These are phyloP conservation scores for Meredithiella fracta DNA, from an alignment of 2,329 filamentous ascomycete species.

Conservation along the genomic window DNA sequence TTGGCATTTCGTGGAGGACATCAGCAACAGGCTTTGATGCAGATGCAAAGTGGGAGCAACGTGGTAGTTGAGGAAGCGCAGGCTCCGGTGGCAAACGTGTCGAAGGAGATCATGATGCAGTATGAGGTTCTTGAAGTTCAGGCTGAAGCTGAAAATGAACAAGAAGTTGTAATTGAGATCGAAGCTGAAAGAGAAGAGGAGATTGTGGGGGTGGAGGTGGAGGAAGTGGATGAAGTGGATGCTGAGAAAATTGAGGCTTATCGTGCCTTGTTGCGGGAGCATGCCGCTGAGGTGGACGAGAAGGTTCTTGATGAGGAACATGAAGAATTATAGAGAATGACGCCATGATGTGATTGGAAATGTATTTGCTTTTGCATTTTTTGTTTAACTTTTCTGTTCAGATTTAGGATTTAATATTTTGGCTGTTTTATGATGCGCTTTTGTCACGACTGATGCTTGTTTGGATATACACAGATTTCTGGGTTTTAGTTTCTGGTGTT, in stretches of 20 bases:
- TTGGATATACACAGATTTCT: too few relatives aligned
- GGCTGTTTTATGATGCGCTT: not conserved
- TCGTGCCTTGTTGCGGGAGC: not conserved
- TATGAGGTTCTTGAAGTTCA: not conserved
- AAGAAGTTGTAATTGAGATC: not conserved
- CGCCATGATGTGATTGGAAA: not conserved
- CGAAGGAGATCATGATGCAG: not conserved
- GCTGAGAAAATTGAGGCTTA: not conserved
- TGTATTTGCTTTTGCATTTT: not conserved
- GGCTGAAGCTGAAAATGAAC: not conserved
- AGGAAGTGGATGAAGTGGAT: too few relatives aligned
- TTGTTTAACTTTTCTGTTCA: not conserved
- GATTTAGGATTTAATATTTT: not conserved
- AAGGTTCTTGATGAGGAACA: not conserved
- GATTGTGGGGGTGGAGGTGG: not conserved
- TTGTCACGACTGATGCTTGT: too few relatives aligned
- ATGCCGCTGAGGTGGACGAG: not conserved
- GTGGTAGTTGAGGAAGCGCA: too few relatives aligned
- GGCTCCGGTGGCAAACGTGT: not conserved
- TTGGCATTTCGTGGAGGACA: conserved; percentile 27
- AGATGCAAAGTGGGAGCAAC: conserved; percentile 9
- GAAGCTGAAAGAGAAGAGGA: not conserved
- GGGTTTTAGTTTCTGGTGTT: not conserved
- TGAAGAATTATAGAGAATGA: not conserved
- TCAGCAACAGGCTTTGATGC: conserved; percentile 17